Conservation (phyloP, 192 early-diverging fungal genomes). For the Mycoemilia scoparia region DNA sequence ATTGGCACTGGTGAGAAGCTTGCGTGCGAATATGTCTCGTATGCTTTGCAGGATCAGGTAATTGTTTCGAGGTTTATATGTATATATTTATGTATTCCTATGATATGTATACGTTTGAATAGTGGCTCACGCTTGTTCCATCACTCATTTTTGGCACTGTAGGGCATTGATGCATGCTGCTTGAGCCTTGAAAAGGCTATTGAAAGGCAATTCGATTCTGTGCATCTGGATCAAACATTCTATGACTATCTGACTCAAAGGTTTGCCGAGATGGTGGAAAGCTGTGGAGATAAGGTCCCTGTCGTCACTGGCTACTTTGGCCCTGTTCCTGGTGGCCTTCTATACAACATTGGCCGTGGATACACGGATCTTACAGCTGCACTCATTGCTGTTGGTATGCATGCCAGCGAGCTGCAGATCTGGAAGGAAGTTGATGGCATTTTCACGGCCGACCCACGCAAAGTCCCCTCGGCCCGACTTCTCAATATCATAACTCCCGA, state of each 20-base stretch:
- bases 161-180: slow-evolving; percentile 67
- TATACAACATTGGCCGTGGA: slow-evolving; percentile 84
- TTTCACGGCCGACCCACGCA: slow-evolving; percentile 96
- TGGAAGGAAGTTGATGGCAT: slow-evolving; percentile 99
- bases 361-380: slow-evolving; percentile 98
- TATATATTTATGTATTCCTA: too few species aligned
- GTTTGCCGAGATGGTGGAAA: slow-evolving; percentile 38
- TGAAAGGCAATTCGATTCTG: slow-evolving; percentile 58
- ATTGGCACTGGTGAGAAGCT: slow-evolving; percentile 88
- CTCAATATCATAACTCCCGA: slow-evolving; percentile 90
- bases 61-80: too few species aligned
- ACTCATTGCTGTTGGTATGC: slow-evolving; percentile 72
- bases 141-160: too few species aligned
- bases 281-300: slow-evolving; percentile 50
- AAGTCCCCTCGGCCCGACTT: slow-evolving; percentile 68
- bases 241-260: slow-evolving; percentile 76
- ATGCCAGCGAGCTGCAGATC: slow-evolving; percentile 85
- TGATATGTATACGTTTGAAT: too few species aligned
- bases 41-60: slow-evolving; percentile 54
- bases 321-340: slow-evolving; percentile 82
- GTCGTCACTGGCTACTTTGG: slow-evolving; percentile 97
- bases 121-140: neutral
- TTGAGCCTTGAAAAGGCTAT: slow-evolving; percentile 77
- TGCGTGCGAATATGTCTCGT: slow-evolving; percentile 75
- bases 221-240: slow-evolving; percentile 77